These are phyloP conservation scores for Phytophthora pistaciae DNA, from an alignment of 352 stramenopile species.

Conservation along the genomic window DNA sequence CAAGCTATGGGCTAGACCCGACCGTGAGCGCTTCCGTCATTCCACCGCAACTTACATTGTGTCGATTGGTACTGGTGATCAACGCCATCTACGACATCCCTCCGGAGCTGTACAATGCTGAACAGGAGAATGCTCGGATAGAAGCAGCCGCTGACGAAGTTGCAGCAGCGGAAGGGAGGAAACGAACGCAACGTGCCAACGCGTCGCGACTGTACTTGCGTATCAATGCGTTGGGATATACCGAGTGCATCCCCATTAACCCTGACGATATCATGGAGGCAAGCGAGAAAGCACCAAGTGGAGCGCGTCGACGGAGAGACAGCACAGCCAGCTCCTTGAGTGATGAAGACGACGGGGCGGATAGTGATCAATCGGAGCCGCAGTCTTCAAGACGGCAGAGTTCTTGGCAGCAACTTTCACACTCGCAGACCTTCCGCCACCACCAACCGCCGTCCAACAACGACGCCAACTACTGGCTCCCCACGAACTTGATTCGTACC, in stretches of 20 bases:
- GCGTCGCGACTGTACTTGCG: slow-evolving; percentile 73
- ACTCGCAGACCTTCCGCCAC: slow-evolving; percentile 5
- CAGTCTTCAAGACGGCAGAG: slow-evolving; percentile 11
- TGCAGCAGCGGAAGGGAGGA: slow-evolving; percentile 36
- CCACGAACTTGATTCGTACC: slow-evolving; percentile 79
- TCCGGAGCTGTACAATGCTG: slow-evolving; percentile 74
- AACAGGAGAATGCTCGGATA: slow-evolving; percentile 47
- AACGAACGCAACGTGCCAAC: slow-evolving; percentile 19
- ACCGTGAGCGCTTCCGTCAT: slow-evolving; percentile 49
- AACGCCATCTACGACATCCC: slow-evolving; percentile 88
- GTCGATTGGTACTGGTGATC: slow-evolving; percentile 77
- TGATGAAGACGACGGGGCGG: slow-evolving; percentile 41
- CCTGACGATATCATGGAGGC: slow-evolving; percentile 60
- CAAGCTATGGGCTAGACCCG: slow-evolving; percentile 54
- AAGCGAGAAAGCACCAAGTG: slow-evolving; percentile 55
- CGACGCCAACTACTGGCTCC: slow-evolving; percentile 75
- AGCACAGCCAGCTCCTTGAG: slow-evolving; percentile 36
- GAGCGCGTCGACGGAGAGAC: slow-evolving; percentile 43
- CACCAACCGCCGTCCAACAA: slow-evolving; percentile 14
- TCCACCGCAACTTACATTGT: slow-evolving; percentile 79
- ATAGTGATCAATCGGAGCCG: slow-evolving; percentile 26
- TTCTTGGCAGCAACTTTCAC: slow-evolving; percentile 9
- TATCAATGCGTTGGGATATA: slow-evolving; percentile 78
- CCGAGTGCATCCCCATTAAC: slow-evolving; percentile 79
- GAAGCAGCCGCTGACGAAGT: slow-evolving; percentile 35